Evolutionary conservation across 192 early-diverging fungal genomes (phyloP).

Genomic region (Backusella sp.): DNA sequence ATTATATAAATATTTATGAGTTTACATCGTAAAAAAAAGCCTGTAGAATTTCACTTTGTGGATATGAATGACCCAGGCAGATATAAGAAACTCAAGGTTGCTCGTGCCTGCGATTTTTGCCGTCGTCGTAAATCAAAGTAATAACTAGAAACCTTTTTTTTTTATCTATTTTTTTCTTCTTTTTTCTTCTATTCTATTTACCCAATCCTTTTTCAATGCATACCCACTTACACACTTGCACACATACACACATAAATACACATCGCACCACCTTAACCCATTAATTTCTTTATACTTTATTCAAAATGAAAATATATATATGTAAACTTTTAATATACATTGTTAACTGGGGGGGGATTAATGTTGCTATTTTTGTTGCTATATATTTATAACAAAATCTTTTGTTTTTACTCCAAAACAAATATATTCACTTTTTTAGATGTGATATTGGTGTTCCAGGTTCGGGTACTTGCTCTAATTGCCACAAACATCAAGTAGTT

Average conservation of each 20-base stretch:
- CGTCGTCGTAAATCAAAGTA: conserved; percentile 38
- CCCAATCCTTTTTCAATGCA: not conserved
- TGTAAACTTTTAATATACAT: not conserved
- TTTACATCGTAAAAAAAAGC: conserved; percentile 21
- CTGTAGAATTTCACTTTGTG: conserved; percentile 35
- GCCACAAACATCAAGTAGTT: conserved; percentile 22
- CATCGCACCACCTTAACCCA: not conserved
- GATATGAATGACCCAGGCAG: conserved; percentile 36
- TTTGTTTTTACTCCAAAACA: not conserved
- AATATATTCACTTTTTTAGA: conserved; percentile 13
- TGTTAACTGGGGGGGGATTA: not conserved
- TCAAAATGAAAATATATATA: not conserved
- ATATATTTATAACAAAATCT: not conserved
- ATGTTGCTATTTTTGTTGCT: not conserved
- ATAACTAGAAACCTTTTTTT: not conserved
- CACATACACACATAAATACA: not conserved
- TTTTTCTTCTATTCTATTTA: not conserved
- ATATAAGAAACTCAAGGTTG: conserved; percentile 36
- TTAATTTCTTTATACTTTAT: conserved; percentile 1
- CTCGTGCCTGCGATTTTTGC: conserved; percentile 34
- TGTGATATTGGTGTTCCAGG: conserved; percentile 29
- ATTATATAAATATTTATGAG: conserved; percentile 10
- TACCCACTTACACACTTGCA: not conserved
- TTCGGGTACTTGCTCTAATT: conserved; percentile 29
- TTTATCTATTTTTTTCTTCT: not conserved